Evolutionary conservation across 1,284 basidiomycete genomes (phyloP).

Genomic region (Cryptococcus maquisensis): DNA sequence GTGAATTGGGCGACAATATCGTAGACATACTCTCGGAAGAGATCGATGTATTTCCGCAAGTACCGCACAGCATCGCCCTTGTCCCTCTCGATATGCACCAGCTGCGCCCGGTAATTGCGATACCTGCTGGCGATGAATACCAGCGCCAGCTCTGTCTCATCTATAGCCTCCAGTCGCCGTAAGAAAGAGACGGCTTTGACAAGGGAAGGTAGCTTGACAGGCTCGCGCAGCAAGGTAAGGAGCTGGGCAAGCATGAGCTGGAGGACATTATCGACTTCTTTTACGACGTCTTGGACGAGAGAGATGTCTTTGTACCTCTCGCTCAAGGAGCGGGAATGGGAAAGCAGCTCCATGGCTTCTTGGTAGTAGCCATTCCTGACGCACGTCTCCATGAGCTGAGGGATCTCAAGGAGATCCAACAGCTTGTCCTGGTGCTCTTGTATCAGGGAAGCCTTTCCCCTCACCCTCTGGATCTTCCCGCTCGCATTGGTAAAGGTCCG

Average conservation of each 20-base stretch:
- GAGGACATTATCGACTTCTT: conserved; percentile 66
- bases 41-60: conserved; percentile 79
- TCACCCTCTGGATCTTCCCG: conserved; percentile 58
- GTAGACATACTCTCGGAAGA: conserved; percentile 86
- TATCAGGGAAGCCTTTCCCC: conserved; percentile 70
- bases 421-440: conserved; percentile 87
- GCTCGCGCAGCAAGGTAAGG: conserved; percentile 71
- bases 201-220: conserved; percentile 79
- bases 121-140: conserved; percentile 64
- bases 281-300: conserved; percentile 58
- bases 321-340: conserved; percentile 58
- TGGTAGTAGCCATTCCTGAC: conserved; percentile 84
- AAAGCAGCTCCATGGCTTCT: conserved; percentile 77
- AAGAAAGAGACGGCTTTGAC: conserved; percentile 84
- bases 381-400: conserved; percentile 83
- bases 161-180: conserved; percentile 65
- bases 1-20: conserved; percentile 86
- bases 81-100: conserved; percentile 46
- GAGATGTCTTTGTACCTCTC: conserved; percentile 50
- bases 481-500: conserved; percentile 61
- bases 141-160: conserved; percentile 62
- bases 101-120: conserved; percentile 53
- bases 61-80: conserved; percentile 67
- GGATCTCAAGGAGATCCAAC: conserved; percentile 82
- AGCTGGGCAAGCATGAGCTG: conserved; percentile 58